A percentile compares a stretch with the other conserved stretches of the same genome.
Evolutionary conservation across 2,329 filamentous ascomycete species (phyloP).

Genomic region (Xylariales sp.): DNA sequence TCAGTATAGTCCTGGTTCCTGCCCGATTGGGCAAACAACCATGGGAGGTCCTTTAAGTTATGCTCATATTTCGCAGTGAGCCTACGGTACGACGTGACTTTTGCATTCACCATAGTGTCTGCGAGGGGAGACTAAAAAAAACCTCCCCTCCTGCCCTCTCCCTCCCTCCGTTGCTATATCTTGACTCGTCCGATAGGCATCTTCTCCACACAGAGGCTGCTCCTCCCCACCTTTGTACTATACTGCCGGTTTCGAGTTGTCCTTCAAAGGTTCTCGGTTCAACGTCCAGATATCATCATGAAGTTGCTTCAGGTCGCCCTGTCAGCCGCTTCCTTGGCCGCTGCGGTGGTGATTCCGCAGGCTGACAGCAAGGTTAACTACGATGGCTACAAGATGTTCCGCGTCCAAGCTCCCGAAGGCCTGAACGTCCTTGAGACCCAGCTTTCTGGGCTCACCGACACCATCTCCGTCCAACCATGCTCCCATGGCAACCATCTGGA

Average conservation of each 20-base stretch:
- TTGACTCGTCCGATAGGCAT: too few relatives aligned
- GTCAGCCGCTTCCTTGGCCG: conserved; percentile 7
- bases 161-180: too few relatives aligned
- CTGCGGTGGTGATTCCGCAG: conserved; percentile 6
- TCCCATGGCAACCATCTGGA: conserved; percentile 20
- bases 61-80: too few relatives aligned
- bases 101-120: too few relatives aligned
- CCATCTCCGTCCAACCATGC: conserved; percentile 18
- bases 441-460: conserved; percentile 12
- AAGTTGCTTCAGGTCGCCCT: conserved; percentile 5
- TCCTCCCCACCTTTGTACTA: too few relatives aligned
- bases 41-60: too few relatives aligned
- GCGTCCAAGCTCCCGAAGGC: conserved; percentile 15
- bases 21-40: too few relatives aligned
- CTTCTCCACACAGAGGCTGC: background rate
- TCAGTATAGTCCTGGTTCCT: too few relatives aligned
- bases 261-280: background rate
- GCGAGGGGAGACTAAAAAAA: too few relatives aligned
- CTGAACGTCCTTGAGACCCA: conserved; percentile 12
- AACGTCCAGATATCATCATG: conserved; percentile 1
- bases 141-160: too few relatives aligned
- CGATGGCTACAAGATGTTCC: conserved; percentile 28
- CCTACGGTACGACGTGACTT: too few relatives aligned
- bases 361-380: conserved; percentile 20
- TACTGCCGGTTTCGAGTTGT: too few relatives aligned